Conservation (phyloP, 192 early-diverging fungal genomes). For the Obelidium mucronatum region DNA sequence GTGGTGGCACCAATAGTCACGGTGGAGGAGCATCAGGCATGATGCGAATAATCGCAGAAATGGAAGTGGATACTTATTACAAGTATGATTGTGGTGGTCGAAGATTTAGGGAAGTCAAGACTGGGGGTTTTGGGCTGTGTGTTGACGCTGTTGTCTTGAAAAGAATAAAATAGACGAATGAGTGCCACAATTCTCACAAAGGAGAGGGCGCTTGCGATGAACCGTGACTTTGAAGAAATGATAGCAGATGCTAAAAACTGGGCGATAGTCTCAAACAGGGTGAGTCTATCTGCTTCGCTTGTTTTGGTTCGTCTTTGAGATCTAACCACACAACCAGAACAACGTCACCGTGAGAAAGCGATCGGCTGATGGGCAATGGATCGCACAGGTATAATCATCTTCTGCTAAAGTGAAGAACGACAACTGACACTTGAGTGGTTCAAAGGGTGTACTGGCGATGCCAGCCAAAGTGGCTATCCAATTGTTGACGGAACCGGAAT, state of each 20-base stretch:
- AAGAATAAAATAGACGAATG: not conserved
- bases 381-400: not conserved
- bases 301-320: not conserved
- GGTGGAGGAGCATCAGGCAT: not conserved
- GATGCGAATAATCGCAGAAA: not conserved
- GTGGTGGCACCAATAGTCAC: not conserved
- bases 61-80: slow-evolving; percentile 47
- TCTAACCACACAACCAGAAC: slow-evolving; percentile 2
- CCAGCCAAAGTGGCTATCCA: not conserved
- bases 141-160: slow-evolving; percentile 48
- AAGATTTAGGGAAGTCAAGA: slow-evolving; percentile 50
- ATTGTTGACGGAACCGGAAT: slow-evolving; percentile 5
- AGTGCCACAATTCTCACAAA: not conserved
- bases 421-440: too few species aligned
- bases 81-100: slow-evolving; percentile 60
- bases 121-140: slow-evolving; percentile 49
- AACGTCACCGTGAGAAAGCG: slow-evolving; percentile 23
- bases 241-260: not conserved
- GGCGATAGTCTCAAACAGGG: not conserved
- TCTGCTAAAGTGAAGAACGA: not conserved
- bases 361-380: slow-evolving; percentile 9
- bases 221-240: not conserved
- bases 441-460: slow-evolving; percentile 5
- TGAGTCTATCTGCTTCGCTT: not conserved
- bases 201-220: not conserved